Evolutionary conservation across 2,329 filamentous ascomycete species (phyloP), one percentile per base, ranked within the genome.

Genomic region (Alternaria sp.): DNA sequence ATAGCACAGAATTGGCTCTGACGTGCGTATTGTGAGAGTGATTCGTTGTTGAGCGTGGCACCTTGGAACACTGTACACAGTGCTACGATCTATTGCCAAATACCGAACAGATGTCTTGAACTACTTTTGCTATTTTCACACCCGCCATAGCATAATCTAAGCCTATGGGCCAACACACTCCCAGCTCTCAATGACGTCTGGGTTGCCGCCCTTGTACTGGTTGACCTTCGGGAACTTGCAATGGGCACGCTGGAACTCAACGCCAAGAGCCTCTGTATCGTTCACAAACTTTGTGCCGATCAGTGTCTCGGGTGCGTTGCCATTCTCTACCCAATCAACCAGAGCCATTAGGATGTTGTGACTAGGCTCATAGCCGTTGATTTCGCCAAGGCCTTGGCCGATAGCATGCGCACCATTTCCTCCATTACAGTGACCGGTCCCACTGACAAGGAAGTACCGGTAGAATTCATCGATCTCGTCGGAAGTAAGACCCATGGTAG

Each of bases 401-500:
- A 78, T 74, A 7, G 60, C 69, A 45, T 69, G 72, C 1, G 83
- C 83, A 1, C 83, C 83, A 2, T 72, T 73, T 6, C 85, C 84
- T 5, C 80, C 79, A 31, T 58, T 61, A 66, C 84, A 86, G 69
- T 86, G 84, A 2, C 71, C 76, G 75, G 84, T 83, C 6, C 84
- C 85, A 56, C 70, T 81, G 69, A 82, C 82, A 31, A 78, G 78
- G 75, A 86, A 86, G 70, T 79, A 81, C 46, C 84, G 79, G 62
- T 83, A 81, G 58, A 82, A 83, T 0, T 71, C 65, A 55, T 83
- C 80, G 5, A 83, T 67, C 53, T 78, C 58, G 0, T 59, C 46
- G 1, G 69, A 49, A 0, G 71, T 60, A 0, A 76, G 65, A 3
- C 68, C 62, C 80, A 84, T 82, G 0, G 79, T 82, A 26, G 70